These are phyloP conservation scores for Candida parachauliodes DNA, from an alignment of 805 yeast genomes.

Conservation along the genomic window DNA sequence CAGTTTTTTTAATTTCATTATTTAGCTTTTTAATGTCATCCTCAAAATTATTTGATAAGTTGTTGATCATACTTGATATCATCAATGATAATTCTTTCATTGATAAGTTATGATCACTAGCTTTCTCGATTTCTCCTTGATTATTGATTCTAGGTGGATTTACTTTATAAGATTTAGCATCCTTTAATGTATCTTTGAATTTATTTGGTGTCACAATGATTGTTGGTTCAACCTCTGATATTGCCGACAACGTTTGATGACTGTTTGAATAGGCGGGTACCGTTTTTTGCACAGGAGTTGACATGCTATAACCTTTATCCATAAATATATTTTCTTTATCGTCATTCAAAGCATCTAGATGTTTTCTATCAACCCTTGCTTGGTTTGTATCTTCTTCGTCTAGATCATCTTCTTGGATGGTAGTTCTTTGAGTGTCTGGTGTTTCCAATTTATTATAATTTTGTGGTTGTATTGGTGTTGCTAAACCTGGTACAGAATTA, in stretches of 20 bases:
- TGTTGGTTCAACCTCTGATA: slow-evolving; percentile 30
- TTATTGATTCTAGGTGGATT: slow-evolving; percentile 33
- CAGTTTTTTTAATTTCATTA: slow-evolving; percentile 38
- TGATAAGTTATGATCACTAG: slow-evolving; percentile 20
- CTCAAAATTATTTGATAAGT: slow-evolving; percentile 55
- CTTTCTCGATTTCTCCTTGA: slow-evolving; percentile 23
- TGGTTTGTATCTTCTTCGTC: slow-evolving; percentile 25
- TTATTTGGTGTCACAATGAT: slow-evolving; percentile 11
- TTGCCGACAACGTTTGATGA: slow-evolving; percentile 28
- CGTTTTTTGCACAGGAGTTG: slow-evolving; percentile 28
- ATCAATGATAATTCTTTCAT: slow-evolving; percentile 32
- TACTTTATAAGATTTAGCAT: slow-evolving; percentile 20
- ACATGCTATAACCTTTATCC: slow-evolving; percentile 30
- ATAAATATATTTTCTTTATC: slow-evolving; percentile 49
- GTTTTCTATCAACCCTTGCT: slow-evolving; percentile 32
- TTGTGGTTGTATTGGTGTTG: slow-evolving; percentile 27
- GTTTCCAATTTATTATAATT: slow-evolving; percentile 25
- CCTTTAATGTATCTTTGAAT: not conserved
- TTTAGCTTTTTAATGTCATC: slow-evolving; percentile 41
- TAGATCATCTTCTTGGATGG: slow-evolving; percentile 40
- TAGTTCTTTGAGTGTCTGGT: slow-evolving; percentile 45
- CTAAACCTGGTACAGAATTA: slow-evolving; percentile 13
- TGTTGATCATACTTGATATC: slow-evolving; percentile 41
- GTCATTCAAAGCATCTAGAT: slow-evolving; percentile 25
- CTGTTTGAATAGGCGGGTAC: not conserved